Evolutionary conservation across 2,329 filamentous ascomycete species (phyloP), one percentile per base, ranked within the genome.

Genomic region (Exserohilum rostratum): DNA sequence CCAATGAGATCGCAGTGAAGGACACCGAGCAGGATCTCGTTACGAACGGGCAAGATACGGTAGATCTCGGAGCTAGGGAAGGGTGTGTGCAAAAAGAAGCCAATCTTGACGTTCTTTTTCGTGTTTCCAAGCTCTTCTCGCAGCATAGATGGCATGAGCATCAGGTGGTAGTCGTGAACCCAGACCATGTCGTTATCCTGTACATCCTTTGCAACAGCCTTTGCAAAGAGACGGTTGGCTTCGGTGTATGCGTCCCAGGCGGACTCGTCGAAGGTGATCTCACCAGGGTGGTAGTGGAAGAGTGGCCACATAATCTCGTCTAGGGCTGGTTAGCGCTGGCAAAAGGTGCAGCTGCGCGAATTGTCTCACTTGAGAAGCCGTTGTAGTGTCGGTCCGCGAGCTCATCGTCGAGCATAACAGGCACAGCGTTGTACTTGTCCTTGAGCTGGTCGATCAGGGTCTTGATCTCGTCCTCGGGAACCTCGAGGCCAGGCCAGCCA

Each of bases 131-230:
- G 88, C 76, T 96, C 91, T 69, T 96, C 90, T 58, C 95, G 90
- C 55, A 99, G 84, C 92, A 98, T 96, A 71, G 93, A 87, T 29
- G 95, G 95, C 30, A 99, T 84, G 17, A 99, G 87, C 93, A 98
- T 98, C 58, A 98, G 82, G 77, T 99, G 95, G 79, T 98, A 99
- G 77, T 99, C 95, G 76, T 99, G 95, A 5, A 99, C 91, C 95
- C 95, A 99, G 68, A 99, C 89, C 68, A 97, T 80, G 76, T 99
- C 95, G 51, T 92, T 93, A 73, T 98, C 93, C 74, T 93, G 85
- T 10, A 97, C 90, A 67, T 96, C 90, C 66, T 89, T 88, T 51
- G 90, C 87, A 62, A 99, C 89, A 12, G 90, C 88, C 78, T 93
- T 88, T 55, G 95, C 93, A 70, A 98, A 99, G 6, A 96, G 83